Base-by-base conservation (phyloP, 306 rosid species). In the Psophocarpus tetragonolobus region DNA sequence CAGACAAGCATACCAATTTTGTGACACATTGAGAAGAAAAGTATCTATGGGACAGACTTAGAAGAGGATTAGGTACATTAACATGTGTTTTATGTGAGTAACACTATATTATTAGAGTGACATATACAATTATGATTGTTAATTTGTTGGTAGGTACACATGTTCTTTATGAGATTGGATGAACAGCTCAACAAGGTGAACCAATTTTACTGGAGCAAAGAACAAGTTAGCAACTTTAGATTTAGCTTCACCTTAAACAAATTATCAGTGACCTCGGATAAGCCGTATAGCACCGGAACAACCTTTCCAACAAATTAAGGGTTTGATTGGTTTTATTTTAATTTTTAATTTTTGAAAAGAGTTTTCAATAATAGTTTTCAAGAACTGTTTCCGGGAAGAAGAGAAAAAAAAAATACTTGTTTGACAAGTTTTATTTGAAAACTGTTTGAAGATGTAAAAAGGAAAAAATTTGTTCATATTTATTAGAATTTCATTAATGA, bases 141-240 rank as follows among this genome's bases (percentile, higher is more conserved):
- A n/a, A n/a, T n/a, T 4, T 53, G 4, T 68, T 27, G n/a, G n/a
- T 50, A 93, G 98, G 88, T 89, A 20, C 87, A 81, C 62, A 51
- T 54, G 11, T 95, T 95, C 61, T 95, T 95, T 35, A 80, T 29
- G 81, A 81, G 53, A 12, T 72, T 95, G 63, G 97, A 92, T 39
- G 91, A 79, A 27, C 97, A 95, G 73, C 83, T 89, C 1, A 93
- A 89, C 60, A 95, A 95, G 66, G 97, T 92, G 62, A 89, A 92
- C 74, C 90, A 91, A 58, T 95, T 95, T 76, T 95, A 89, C 74
- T 75, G 47, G 57, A 77, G 18, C 14, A 90, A 75, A 75, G 97
- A 83, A 51, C 79, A 91, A n/a, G n/a, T n/a, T n/a, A 90, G 21
- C 97, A 95, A 17, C 92, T 86, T 26, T 84, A 88, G 48, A 87